phyloP scores from a whole-genome alignment of 768 basidiomycete species.

The Favolaschia claudopus region DNA sequence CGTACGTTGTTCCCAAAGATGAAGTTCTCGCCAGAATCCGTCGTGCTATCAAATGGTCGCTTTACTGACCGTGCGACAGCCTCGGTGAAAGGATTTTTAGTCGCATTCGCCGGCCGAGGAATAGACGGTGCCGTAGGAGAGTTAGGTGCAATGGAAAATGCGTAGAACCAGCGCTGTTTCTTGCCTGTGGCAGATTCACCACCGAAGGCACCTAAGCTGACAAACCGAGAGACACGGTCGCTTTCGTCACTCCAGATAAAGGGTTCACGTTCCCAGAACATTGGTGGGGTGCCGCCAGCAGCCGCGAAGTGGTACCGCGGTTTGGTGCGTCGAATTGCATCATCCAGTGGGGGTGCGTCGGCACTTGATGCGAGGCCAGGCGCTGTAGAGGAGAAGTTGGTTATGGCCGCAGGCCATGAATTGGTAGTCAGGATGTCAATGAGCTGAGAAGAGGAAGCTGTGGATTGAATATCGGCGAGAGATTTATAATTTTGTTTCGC shows the following conservation, averaged over 20 bases:
- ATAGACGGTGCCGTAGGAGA: constrained; percentile 43
- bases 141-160: constrained; percentile 82
- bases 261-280: constrained; percentile 97
- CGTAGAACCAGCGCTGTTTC: constrained; percentile 98
- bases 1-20: constrained; percentile 74
- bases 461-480: constrained; percentile 71
- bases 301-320: constrained; percentile 91
- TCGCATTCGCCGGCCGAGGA: constrained; percentile 65
- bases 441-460: constrained; percentile 66
- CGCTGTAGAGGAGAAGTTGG: constrained; percentile 62
- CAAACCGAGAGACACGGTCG: constrained; percentile 76
- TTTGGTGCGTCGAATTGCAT: constrained; percentile 67
- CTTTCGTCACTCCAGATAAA: constrained; percentile 82
- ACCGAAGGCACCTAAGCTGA: constrained; percentile 91
- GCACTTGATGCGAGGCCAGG: constrained; percentile 51
- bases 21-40: constrained; percentile 65
- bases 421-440: constrained; percentile 86
- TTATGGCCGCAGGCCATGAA: constrained; percentile 74
- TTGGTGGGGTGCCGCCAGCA: constrained; percentile 65
- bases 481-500: constrained; percentile 62
- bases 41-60: constrained; percentile 56
- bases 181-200: constrained; percentile 65
- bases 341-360: constrained; percentile 67
- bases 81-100: constrained; percentile 74
- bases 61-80: constrained; percentile 50